phyloP scores from a whole-genome alignment of 805 yeast genomes.

The Crinitomyces ghanaensis region DNA sequence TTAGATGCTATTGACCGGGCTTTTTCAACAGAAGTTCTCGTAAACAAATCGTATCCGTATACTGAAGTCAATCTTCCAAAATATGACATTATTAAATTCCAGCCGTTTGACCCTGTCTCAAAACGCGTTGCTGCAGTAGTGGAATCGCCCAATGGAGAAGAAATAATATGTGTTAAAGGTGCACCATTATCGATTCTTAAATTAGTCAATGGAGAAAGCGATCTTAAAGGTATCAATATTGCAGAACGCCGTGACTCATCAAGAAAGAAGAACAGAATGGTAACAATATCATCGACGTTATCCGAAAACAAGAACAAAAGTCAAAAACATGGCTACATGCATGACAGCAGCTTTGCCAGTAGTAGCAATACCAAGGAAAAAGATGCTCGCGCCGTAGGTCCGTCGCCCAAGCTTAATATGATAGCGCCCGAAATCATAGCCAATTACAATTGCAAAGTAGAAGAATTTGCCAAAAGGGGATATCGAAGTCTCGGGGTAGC shows the following conservation, averaged over 20 bases:
- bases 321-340: no score
- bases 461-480: slow-evolving; percentile 96
- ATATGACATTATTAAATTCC: slow-evolving; percentile 92
- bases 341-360: no score
- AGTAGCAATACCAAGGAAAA: no score
- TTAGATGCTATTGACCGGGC: slow-evolving; percentile 96
- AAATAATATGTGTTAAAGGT: slow-evolving; percentile 93
- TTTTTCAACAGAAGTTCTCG: slow-evolving; percentile 85
- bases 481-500: slow-evolving; percentile 98
- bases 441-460: slow-evolving; percentile 95
- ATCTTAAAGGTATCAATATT: no score
- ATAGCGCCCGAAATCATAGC: no score
- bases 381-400: no score
- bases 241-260: no score
- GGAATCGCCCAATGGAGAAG: slow-evolving; percentile 92
- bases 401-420: no score
- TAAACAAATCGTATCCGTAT: slow-evolving; percentile 76
- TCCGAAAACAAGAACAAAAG: no score
- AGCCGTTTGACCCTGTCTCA: slow-evolving; percentile 96
- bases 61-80: slow-evolving; percentile 87
- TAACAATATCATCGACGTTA: no score
- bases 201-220: slow-evolving; percentile 96
- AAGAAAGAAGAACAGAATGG: no score
- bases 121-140: slow-evolving; percentile 93
- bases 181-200: slow-evolving; percentile 94